Evolutionary conservation across 352 stramenopile genomes (phyloP), one percentile per base, ranked within the genome.

Genomic region (Phytophthora hibernalis): DNA sequence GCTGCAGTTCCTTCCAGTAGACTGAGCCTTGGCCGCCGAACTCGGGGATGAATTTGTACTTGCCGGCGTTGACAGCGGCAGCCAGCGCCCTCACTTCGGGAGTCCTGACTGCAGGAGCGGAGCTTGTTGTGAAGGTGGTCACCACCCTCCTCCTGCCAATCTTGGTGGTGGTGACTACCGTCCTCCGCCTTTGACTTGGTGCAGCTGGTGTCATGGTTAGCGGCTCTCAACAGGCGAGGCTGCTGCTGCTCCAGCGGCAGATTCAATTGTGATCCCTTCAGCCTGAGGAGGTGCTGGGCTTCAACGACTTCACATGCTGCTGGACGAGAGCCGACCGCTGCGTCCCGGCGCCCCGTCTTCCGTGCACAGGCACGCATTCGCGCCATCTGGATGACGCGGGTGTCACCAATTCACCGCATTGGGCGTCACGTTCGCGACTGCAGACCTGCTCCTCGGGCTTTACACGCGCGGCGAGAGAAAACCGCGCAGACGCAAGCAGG

Each of bases 1-100:
- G 43, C n/a, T 68, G 58, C 48, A 96, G 61, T 59, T 94, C 85
- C 40, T 67, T 73, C 70, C 84, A 90, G 74, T 91, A 94, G 18
- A 72, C 65, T 38, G 74, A 72, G 33, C 82, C 83, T 44, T 96
- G 87, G 56, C 87, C 87, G 61, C 83, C 82, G 65, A 91, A 94
- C 68, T 90, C 71, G 18, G 79, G 61, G 22, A 90, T 76, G 56
- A 80, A 68, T 48, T 48, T 65, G 52, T 51, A 77, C 60, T 68
- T 73, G 21, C 42, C 55, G n/a, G 47, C 49, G 44, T 55, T 44
- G 35, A 80, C 53, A 43, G 64, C 72, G 31, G 20, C 44, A 42
- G 68, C 68, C 50, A 77, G 64, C 33, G 64, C 68, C 80, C n/a
- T 28, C 24, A 28, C 24, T 28, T 28, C 24, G 2, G 5, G 24